Evolutionary conservation across 192 early-diverging fungal genomes (phyloP), one percentile per base, ranked within the genome.

Genomic region (Backusella australiensis): DNA sequence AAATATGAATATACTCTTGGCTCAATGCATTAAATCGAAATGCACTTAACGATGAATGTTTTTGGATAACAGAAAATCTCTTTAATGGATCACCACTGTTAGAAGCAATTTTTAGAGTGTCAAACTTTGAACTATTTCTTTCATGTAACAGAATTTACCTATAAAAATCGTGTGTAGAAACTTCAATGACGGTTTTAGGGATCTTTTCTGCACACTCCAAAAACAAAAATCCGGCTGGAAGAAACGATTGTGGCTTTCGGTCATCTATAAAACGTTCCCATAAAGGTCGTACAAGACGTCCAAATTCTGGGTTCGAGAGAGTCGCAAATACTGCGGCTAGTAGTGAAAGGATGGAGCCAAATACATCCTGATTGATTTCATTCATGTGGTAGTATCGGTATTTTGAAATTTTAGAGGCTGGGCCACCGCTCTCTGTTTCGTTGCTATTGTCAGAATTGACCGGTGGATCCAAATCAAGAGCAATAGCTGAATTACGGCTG

Each of bases 161-260:
- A 34, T 75, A 83, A 26, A 90, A 78, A 71, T 90, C 89, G 7
- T 75, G 77, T 9, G 78, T 77, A 23, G 84, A 85, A 2, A 86
- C 35, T 42, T 78, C 75, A 17, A 82, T 82, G 6, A 86, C 79
- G 6, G 69, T 70, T 34, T 85, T 79, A 21, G 86, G 87, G 3
- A 80, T 77, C 42, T 87, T 81, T 44, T 90, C 89, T 41, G 83
- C 87, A 71, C 89, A 88, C 53, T 88, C 86, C 70, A 88, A 82
- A 69, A 90, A 85, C 23, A 90, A 52, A 77, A 90, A 90, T 23
- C 83, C 82, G 0, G 86, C 85, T 5, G 84, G 77, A 42, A 81
- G 56, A 39, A 86, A 82, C 2, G 81, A 73, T 23, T 83, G 79
- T 1, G 83, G 80, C 11, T 78, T 77, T 26, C 75, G 72, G 36